Conservation (phyloP, 2,329 filamentous ascomycete species). For the Aspergillus versicolor region DNA sequence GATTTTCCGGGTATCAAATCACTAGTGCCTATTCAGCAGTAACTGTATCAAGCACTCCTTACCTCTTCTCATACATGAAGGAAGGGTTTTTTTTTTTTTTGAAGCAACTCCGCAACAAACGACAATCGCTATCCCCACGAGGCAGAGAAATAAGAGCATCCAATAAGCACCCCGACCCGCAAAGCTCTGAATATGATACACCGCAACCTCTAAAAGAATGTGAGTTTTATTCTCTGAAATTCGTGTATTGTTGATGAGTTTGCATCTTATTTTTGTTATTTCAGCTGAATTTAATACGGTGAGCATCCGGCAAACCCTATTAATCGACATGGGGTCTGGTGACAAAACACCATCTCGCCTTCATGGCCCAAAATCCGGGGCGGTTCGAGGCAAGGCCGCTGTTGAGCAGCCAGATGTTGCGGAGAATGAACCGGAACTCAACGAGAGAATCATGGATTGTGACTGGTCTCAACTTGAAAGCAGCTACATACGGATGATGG, state of each 20-base stretch:
- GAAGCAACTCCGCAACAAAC: too few species aligned
- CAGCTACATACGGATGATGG: conserved; percentile 66
- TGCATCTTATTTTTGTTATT: neutral
- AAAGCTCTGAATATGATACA: neutral
- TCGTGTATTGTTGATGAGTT: neutral
- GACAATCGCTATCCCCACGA: too few species aligned
- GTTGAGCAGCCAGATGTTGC: neutral
- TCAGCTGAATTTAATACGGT: neutral
- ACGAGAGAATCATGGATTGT: conserved; percentile 57
- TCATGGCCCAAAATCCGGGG: neutral
- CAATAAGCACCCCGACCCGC: neutral
- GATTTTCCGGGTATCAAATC: conserved; percentile 1
- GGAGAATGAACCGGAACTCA: conserved; percentile 34
- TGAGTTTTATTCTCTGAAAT: neutral
- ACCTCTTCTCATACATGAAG: too few species aligned
- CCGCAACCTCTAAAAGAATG: neutral
- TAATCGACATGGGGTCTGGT: neutral
- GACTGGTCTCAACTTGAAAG: conserved; percentile 77
- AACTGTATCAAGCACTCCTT: too few species aligned
- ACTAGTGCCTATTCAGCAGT: neutral
- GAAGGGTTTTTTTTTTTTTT: too few species aligned
- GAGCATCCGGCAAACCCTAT: neutral
- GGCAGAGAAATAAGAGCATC: too few species aligned
- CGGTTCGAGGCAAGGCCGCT: neutral
- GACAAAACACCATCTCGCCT: conserved; percentile 4